Evolutionary conservation across 345 rosid species (phyloP).

Genomic region (Salix udensis): DNA sequence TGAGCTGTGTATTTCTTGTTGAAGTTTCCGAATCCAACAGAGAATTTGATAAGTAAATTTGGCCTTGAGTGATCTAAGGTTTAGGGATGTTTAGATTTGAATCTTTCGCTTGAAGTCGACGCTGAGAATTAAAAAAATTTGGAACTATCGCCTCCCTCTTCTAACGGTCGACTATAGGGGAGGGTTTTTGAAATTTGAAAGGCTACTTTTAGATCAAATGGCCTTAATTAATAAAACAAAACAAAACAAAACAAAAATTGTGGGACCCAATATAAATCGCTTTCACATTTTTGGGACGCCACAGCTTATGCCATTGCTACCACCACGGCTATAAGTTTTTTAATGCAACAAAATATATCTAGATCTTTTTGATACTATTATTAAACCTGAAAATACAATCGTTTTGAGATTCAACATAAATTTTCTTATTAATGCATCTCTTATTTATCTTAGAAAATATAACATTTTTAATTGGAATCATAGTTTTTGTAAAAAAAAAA

Average conservation of each 20-base stretch:
- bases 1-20: background rate
- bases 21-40: constrained; percentile 1
- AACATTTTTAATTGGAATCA: too few relatives aligned
- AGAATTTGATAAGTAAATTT: background rate
- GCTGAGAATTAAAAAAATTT: background rate
- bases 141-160: background rate
- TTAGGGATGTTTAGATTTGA: background rate
- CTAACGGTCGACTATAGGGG: constrained; percentile 38
- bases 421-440: too few relatives aligned
- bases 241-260: background rate
- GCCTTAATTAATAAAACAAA: background rate
- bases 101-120: background rate
- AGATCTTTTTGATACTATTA: too few relatives aligned
- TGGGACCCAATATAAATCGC: background rate
- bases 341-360: too few relatives aligned
- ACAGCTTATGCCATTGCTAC: too few relatives aligned
- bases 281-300: background rate
- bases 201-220: constrained; percentile 22
- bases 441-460: too few relatives aligned
- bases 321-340: too few relatives aligned
- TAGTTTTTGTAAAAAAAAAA: too few relatives aligned
- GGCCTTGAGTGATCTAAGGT: background rate
- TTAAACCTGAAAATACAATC: too few relatives aligned
- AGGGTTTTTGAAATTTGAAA: constrained; percentile 39
- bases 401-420: too few relatives aligned